Percentiles rank a stretch among this genome's conserved stretches.
Conservation (phyloP, 1,284 basidiomycete genomes). For the Cutaneotrichosporon sp. region DNA sequence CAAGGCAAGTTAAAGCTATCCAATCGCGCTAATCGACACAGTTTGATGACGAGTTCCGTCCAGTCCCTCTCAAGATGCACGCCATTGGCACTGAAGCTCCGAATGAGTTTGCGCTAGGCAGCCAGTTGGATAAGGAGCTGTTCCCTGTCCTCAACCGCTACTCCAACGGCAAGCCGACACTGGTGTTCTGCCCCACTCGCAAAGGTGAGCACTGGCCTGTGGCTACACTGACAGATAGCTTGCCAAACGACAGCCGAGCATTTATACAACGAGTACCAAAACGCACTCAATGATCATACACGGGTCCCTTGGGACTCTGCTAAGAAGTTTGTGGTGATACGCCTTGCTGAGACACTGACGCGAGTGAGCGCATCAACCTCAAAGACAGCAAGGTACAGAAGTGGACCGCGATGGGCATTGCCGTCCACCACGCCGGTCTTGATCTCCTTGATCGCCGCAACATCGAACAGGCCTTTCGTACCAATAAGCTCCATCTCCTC, state of each 20-base stretch:
- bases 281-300: constrained; percentile 54
- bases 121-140: constrained; percentile 67
- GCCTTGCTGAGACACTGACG: not conserved
- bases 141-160: constrained; percentile 66
- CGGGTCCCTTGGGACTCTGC: constrained; percentile 62
- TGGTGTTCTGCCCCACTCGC: constrained; percentile 80
- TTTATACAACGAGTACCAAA: constrained; percentile 65
- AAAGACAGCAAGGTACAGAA: constrained; percentile 32
- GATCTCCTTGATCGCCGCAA: constrained; percentile 46
- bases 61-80: constrained; percentile 65
- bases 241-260: constrained; percentile 61
- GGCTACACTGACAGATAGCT: constrained; percentile 13
- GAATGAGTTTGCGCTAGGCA: constrained; percentile 76
- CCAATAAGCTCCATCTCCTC: constrained; percentile 46
- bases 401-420: constrained; percentile 47
- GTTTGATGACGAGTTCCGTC: constrained; percentile 88
- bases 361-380: constrained; percentile 18
- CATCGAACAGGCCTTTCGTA: constrained; percentile 51
- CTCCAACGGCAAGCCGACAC: constrained; percentile 67
- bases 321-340: constrained; percentile 49
- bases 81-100: constrained; percentile 60
- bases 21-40: constrained; percentile 38
- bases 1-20: constrained; percentile 53
- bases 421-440: constrained; percentile 55
- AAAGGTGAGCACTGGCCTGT: constrained; percentile 56